Conservation (phyloP, 1,284 basidiomycete genomes). For the Cutaneotrichosporon daszewskae region DNA sequence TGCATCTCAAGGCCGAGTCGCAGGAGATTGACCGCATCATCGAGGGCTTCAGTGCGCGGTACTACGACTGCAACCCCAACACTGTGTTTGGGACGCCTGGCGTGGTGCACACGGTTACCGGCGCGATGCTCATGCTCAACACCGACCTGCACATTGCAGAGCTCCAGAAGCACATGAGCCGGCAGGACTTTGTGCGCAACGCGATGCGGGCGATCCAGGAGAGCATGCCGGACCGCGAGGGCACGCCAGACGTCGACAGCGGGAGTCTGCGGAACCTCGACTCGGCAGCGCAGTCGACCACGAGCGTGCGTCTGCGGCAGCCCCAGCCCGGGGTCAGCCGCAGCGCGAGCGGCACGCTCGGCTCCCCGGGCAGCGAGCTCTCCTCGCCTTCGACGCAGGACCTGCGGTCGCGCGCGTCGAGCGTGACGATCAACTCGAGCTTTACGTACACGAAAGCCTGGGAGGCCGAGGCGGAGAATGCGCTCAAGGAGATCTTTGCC, state of each 20-base stretch:
- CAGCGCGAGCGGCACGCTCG: constrained; percentile 25
- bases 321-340: constrained; percentile 16
- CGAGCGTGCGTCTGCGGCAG: constrained; percentile 16
- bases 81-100: constrained; percentile 74
- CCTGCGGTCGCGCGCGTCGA: constrained; percentile 22
- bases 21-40: constrained; percentile 97
- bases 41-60: constrained; percentile 80
- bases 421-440: constrained; percentile 34
- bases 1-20: constrained; percentile 91
- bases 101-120: constrained; percentile 90
- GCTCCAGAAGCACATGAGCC: constrained; percentile 79
- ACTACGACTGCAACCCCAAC: constrained; percentile 81
- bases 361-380: constrained; percentile 20
- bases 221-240: constrained; percentile 33
- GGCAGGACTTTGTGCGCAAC: constrained; percentile 87
- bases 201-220: constrained; percentile 72
- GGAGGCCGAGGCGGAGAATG: constrained; percentile 75
- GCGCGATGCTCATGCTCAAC: constrained; percentile 89
- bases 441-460: constrained; percentile 51
- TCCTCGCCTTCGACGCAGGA: constrained; percentile 19
- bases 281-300: constrained; percentile 18
- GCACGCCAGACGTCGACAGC: constrained; percentile 62
- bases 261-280: constrained; percentile 46
- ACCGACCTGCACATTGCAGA: constrained; percentile 97
- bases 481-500: constrained; percentile 91